Evolutionary conservation across 2,329 filamentous ascomycete species (phyloP).

Genomic region (Exserohilum turcica): DNA sequence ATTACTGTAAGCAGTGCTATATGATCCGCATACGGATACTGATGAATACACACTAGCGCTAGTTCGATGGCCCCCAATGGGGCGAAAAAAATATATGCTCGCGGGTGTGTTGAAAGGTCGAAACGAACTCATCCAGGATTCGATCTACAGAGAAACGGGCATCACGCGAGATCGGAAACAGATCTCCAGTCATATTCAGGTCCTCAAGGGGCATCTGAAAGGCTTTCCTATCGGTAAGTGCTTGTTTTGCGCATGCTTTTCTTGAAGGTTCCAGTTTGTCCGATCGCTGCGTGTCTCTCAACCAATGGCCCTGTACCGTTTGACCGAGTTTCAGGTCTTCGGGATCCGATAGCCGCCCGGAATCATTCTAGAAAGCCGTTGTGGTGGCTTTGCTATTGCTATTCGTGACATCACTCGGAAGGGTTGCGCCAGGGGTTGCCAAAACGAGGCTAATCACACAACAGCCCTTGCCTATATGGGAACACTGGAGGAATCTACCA

Average conservation of each 20-base stretch:
- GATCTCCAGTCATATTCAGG: slow-evolving; percentile 68
- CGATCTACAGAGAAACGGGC: slow-evolving; percentile 61
- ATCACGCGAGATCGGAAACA: slow-evolving; percentile 61
- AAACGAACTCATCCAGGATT: slow-evolving; percentile 66
- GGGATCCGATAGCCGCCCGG: neutral
- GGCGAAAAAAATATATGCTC: slow-evolving; percentile 57
- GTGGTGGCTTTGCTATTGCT: slow-evolving; percentile 8
- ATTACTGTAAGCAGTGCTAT: neutral
- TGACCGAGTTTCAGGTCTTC: neutral
- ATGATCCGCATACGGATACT: neutral
- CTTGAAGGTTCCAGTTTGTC: neutral
- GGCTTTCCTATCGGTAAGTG: slow-evolving; percentile 59
- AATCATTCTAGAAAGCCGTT: slow-evolving; percentile 2
- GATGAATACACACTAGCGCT: slow-evolving; percentile 20
- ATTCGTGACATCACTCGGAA: slow-evolving; percentile 7
- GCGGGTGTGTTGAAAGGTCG: slow-evolving; percentile 61
- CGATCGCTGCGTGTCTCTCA: neutral
- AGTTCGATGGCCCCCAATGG: slow-evolving; percentile 63
- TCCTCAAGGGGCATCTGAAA: slow-evolving; percentile 62
- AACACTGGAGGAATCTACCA: slow-evolving; percentile 40
- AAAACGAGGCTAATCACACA: slow-evolving; percentile 28
- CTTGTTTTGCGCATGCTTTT: neutral
- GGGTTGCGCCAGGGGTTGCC: slow-evolving; percentile 17
- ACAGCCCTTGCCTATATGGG: slow-evolving; percentile 51
- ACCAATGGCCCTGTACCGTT: neutral